Percentiles rank a stretch among this genome's conserved stretches.
Evolutionary conservation across 2,329 filamentous ascomycete species (phyloP).

Genomic region (Monosporascus sp.): DNA sequence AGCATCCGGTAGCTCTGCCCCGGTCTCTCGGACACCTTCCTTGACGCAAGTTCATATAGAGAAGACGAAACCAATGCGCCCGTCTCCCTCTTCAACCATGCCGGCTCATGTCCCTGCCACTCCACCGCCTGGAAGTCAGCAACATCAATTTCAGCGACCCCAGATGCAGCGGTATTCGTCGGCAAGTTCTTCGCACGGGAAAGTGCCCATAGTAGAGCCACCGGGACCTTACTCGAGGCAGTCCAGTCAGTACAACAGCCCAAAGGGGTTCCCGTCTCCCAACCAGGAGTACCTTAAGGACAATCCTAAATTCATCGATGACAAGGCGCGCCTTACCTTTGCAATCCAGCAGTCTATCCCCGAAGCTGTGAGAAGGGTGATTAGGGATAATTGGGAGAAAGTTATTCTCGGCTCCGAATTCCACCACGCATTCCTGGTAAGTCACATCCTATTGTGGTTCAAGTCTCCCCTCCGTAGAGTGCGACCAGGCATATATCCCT

Average conservation of each 20-base stretch:
- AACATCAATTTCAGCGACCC: background rate
- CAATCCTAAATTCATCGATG: constrained; percentile 33
- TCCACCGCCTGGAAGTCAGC: background rate
- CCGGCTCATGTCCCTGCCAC: background rate
- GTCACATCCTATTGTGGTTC: constrained; percentile 14
- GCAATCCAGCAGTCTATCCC: constrained; percentile 37
- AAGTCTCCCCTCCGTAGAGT: background rate
- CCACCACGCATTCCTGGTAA: constrained; percentile 48
- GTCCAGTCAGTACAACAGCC: background rate
- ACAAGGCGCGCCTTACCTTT: constrained; percentile 32
- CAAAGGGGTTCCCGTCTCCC: constrained; percentile 32
- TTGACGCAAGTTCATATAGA: background rate
- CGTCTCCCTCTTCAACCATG: background rate
- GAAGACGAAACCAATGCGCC: background rate
- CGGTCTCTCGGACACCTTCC: background rate
- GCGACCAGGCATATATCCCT: no score
- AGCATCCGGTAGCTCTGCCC: background rate
- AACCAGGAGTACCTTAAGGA: constrained; percentile 19
- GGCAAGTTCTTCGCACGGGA: background rate
- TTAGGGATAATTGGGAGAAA: constrained; percentile 48
- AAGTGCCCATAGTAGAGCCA: constrained; percentile 17
- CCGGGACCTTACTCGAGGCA: constrained; percentile 5
- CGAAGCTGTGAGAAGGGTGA: constrained; percentile 40
- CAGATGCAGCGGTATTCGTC: background rate
- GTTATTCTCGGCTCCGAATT: constrained; percentile 46